Conservation (phyloP, 2,329 filamentous ascomycete species). For the Fusarium pseudograminearum region DNA sequence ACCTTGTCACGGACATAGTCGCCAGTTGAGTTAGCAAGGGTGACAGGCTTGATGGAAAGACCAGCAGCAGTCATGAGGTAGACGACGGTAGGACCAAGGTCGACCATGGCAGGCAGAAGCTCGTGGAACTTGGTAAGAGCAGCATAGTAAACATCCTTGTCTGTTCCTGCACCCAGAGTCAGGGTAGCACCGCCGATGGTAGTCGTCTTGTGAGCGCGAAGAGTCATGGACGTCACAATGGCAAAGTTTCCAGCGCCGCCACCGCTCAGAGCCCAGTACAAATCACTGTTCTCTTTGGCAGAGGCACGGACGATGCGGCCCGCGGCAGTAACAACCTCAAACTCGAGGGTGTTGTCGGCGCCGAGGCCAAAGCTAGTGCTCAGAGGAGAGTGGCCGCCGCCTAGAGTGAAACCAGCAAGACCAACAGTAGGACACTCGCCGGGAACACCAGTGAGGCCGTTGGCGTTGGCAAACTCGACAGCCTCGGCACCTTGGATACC, state of each 20-base stretch:
- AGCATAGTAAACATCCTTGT: constrained; percentile 34
- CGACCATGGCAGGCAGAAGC: constrained; percentile 55
- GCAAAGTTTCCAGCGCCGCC: constrained; percentile 71
- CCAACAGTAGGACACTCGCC: constrained; percentile 69
- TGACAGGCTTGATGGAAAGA: constrained; percentile 60
- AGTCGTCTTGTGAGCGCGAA: constrained; percentile 61
- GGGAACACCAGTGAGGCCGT: constrained; percentile 64
- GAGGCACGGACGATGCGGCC: constrained; percentile 63
- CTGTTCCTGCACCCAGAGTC: constrained; percentile 15
- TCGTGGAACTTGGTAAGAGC: constrained; percentile 45
- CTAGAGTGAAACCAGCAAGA: constrained; percentile 69
- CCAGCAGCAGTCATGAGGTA: constrained; percentile 49
- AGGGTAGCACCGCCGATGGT: constrained; percentile 52
- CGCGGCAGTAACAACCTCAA: constrained; percentile 65
- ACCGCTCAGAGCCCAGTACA: constrained; percentile 73
- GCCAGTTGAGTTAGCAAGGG: constrained; percentile 57
- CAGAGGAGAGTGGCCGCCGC: constrained; percentile 66
- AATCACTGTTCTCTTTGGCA: constrained; percentile 61
- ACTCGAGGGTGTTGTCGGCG: constrained; percentile 70
- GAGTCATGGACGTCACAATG: constrained; percentile 67
- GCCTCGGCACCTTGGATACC: constrained; percentile 65
- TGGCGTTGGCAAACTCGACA: constrained; percentile 58
- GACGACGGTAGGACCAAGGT: constrained; percentile 61
- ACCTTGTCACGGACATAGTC: constrained; percentile 55
- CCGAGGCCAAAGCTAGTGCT: constrained; percentile 67